Evolutionary conservation across 495 filamentous ascomycete genomes (phyloP).

Genomic region (Penicillium verhagenii): DNA sequence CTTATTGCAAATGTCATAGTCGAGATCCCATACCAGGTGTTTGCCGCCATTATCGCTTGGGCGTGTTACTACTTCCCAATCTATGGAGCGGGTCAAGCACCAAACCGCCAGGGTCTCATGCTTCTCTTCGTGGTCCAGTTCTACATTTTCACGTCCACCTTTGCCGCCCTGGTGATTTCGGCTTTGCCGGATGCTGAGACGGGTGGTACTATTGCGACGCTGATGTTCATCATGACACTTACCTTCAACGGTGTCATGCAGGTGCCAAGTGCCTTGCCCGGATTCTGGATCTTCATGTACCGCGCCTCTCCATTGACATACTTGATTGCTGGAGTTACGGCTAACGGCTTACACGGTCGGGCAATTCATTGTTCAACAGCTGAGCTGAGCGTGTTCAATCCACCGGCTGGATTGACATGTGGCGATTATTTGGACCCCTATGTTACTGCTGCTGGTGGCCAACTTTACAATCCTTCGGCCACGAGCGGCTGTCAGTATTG

Average conservation of each 20-base stretch:
- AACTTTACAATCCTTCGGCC: slow-evolving; percentile 50
- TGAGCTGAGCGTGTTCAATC: slow-evolving; percentile 58
- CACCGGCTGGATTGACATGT: slow-evolving; percentile 55
- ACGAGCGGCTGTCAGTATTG: slow-evolving; percentile 63
- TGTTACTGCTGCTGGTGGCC: slow-evolving; percentile 46
- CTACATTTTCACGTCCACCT: slow-evolving; percentile 65
- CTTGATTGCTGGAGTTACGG: slow-evolving; percentile 61
- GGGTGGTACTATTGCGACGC: slow-evolving; percentile 55
- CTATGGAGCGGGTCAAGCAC: slow-evolving; percentile 46
- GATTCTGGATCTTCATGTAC: slow-evolving; percentile 75
- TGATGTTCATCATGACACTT: slow-evolving; percentile 60
- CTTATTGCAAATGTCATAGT: slow-evolving; percentile 27
- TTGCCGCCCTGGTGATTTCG: slow-evolving; percentile 56
- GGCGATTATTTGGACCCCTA: slow-evolving; percentile 57
- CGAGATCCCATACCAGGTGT: slow-evolving; percentile 7
- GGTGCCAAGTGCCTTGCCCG: slow-evolving; percentile 41
- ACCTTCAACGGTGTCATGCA: slow-evolving; percentile 63
- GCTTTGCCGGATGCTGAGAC: slow-evolving; percentile 53
- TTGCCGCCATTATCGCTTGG: slow-evolving; percentile 52
- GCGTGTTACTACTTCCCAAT: slow-evolving; percentile 59
- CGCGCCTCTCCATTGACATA: slow-evolving; percentile 64
- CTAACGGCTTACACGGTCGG: slow-evolving; percentile 58
- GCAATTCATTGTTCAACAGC: slow-evolving; percentile 57
- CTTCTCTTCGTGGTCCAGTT: slow-evolving; percentile 49
- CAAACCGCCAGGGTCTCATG: slow-evolving; percentile 48